phyloP scores from a whole-genome alignment of 1,284 basidiomycete genomes.

The Schizophyllum amplum region DNA sequence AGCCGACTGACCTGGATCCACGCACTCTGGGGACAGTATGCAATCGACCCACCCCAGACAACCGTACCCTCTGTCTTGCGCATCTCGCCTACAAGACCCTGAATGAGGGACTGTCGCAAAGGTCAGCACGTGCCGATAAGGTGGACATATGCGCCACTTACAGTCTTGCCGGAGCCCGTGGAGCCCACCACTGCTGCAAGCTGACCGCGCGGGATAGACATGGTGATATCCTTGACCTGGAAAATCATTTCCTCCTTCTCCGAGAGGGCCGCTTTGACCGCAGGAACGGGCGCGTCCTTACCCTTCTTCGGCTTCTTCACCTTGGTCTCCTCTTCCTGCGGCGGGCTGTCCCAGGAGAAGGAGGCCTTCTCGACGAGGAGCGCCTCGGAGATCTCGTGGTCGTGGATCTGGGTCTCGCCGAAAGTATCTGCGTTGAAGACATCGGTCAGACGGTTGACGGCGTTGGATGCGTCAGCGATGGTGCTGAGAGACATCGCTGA shows the following conservation, averaged over 20 bases:
- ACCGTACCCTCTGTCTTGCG: constrained; percentile 37
- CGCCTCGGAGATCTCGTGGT: constrained; percentile 50
- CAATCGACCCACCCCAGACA: constrained; percentile 64
- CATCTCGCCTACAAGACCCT: not conserved
- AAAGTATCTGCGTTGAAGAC: constrained; percentile 80
- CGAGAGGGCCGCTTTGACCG: constrained; percentile 17
- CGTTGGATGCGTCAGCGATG: constrained; percentile 74
- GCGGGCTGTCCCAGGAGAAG: constrained; percentile 82
- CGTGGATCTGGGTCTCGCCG: constrained; percentile 35
- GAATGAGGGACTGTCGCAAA: constrained; percentile 5
- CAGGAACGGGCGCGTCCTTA: constrained; percentile 5
- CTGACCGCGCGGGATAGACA: constrained; percentile 63
- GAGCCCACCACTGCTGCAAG: constrained; percentile 78
- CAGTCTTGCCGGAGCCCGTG: constrained; percentile 56
- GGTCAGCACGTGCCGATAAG: not conserved
- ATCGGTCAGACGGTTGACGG: constrained; percentile 55
- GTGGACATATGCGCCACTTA: no score
- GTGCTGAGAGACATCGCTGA: constrained; percentile 69
- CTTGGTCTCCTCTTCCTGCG: constrained; percentile 35
- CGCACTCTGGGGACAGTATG: constrained; percentile 78
- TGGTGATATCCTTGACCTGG: constrained; percentile 49
- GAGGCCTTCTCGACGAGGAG: constrained; percentile 59
- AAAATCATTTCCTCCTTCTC: constrained; percentile 35
- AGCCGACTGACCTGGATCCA: constrained; percentile 74
- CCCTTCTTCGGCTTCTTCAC: constrained; percentile 18